Evolutionary conservation across 2,329 filamentous ascomycete species (phyloP), one percentile per base, ranked within the genome.

Genomic region (Mycosphaerella sp.): DNA sequence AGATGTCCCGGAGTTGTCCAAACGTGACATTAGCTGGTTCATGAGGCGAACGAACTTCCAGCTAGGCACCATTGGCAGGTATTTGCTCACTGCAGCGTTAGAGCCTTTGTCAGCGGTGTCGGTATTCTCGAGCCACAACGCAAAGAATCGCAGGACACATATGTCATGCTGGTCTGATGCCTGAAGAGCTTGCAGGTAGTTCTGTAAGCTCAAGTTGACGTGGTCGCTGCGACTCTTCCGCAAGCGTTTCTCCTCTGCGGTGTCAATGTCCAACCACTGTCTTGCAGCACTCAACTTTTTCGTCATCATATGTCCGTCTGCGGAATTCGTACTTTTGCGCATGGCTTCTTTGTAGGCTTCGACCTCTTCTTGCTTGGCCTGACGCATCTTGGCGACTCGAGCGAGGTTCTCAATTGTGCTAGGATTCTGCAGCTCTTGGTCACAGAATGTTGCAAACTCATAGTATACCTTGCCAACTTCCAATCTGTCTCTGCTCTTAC

Each of bases 1-100:
- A 0, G 74, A 66, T 13, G 77, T 79, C 1, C 77, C 70, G 28
- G 84, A 79, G 55, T 87, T 81, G 54, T 95, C 82, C 5, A 98
- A 73, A 6, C 93, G 84, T n/a, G 94, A 98, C 5, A 90, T 91
- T 28, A 98, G 78, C 68, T 99, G 93, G 64, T 96, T 98, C 83
- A 95, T 95, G 45, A 98, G 74, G 3, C 86, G 73, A 1, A 89
- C 91, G 66, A 99, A 95, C 65, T 98, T 98, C 54, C 87, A 81
- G 52, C 88, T 95, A 1, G 91, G 86, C 0, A 97, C 91, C 45
- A 80, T 76, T 3, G 74, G 70, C 13, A 98, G 74, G 63, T 89
- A 75, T 53, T 79, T 81, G 49, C 74, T 75, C 16, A 95, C 89
- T 1, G 87, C 84, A 41, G 79, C 78, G 62, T 95, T 97, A 3